Percentiles rank a stretch among this genome's conserved stretches.
Evolutionary conservation across 768 basidiomycete species (phyloP).

Genomic region (Pleurotus giganteus): DNA sequence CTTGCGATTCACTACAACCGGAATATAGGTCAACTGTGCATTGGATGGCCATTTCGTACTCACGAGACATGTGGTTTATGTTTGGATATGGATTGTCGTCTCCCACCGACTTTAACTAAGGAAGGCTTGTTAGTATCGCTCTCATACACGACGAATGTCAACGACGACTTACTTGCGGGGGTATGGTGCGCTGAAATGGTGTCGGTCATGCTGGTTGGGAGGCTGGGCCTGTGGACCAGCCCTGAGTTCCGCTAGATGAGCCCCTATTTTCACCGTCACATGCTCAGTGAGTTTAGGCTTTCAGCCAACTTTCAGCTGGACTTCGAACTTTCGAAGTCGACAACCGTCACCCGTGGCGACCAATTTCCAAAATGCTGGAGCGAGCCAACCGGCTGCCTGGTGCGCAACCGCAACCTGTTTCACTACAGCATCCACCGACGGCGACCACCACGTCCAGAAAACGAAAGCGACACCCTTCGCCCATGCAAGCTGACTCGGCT

Average conservation of each 20-base stretch:
- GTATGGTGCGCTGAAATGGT: slow-evolving; percentile 33
- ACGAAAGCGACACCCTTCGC: not conserved
- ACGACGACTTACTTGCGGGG: slow-evolving; percentile 42
- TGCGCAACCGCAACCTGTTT: too few species aligned
- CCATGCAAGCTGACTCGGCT: not conserved
- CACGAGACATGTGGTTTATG: slow-evolving; percentile 30
- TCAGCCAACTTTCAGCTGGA: too few species aligned
- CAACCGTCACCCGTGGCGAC: too few species aligned
- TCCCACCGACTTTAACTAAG: slow-evolving; percentile 48
- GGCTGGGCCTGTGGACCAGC: not conserved
- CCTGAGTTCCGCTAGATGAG: not conserved
- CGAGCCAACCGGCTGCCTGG: too few species aligned
- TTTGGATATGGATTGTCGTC: slow-evolving; percentile 46
- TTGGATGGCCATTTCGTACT: not conserved
- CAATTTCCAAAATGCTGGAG: too few species aligned
- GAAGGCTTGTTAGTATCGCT: not conserved
- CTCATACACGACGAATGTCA: not conserved
- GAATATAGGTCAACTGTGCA: not conserved
- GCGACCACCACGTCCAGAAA: too few species aligned
- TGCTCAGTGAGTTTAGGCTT: too few species aligned
- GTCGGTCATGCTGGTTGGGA: slow-evolving; percentile 26
- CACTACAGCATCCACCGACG: too few species aligned
- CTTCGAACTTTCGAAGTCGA: too few species aligned
- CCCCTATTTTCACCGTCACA: too few species aligned
- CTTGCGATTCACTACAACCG: not conserved